phyloP scores from a whole-genome alignment of 805 yeast species.

The Teunomyces lycoperdinae region DNA sequence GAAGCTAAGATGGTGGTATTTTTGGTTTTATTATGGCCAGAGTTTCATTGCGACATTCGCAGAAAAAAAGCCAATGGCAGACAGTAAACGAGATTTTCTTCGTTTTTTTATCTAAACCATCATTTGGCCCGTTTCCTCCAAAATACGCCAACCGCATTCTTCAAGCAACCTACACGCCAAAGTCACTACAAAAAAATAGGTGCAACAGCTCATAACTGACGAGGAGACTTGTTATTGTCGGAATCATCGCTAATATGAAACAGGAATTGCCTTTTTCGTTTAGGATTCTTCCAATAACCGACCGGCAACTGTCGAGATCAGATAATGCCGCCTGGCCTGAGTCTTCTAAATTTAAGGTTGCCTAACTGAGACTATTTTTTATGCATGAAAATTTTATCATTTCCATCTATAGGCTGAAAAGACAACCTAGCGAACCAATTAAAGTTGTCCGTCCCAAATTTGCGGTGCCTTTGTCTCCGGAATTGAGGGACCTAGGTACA shows the following conservation, averaged over 20 bases:
- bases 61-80: background rate
- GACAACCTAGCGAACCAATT: background rate
- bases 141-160: background rate
- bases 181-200: too few species aligned
- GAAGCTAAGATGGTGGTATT: background rate
- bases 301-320: background rate
- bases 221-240: background rate
- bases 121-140: background rate
- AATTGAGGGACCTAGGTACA: background rate
- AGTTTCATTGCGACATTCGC: background rate
- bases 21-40: background rate
- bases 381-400: slow-evolving; percentile 3
- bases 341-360: background rate
- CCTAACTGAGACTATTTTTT: background rate
- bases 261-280: background rate
- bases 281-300: background rate
- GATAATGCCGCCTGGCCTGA: background rate
- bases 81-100: too few species aligned
- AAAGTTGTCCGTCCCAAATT: background rate
- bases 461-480: background rate
- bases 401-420: background rate
- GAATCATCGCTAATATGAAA: background rate
- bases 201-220: background rate
- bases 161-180: too few species aligned
- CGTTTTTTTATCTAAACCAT: background rate